Conservation (phyloP, 1,284 basidiomycete genomes). For the Phellopilus nigrolimitatus region DNA sequence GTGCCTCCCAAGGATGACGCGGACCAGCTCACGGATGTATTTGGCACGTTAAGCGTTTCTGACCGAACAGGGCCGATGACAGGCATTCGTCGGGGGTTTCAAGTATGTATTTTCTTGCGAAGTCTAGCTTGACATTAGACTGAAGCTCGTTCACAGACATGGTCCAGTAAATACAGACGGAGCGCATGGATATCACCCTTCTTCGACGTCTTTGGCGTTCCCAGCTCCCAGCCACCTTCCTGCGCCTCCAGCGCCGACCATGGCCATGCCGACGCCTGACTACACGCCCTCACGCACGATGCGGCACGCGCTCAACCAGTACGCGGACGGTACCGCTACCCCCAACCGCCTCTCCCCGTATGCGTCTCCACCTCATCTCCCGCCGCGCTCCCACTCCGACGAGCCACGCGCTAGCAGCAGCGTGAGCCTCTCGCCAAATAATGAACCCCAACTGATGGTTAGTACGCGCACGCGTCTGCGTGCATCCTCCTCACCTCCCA, state of each 20-base stretch:
- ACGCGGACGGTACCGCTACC: conserved; percentile 6
- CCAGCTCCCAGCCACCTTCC: conserved; percentile 3
- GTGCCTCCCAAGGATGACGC: conserved; percentile 12
- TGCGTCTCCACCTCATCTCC: conserved; percentile 22
- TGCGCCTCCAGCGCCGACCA: conserved; percentile 27
- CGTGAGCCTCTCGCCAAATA: background rate
- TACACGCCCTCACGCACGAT: conserved; percentile 49
- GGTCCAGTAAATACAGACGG: conserved; percentile 10
- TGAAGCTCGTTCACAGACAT: conserved; percentile 7
- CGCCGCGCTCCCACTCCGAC: conserved; percentile 11
- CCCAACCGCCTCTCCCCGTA: conserved; percentile 3
- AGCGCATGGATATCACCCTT: background rate
- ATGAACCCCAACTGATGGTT: background rate
- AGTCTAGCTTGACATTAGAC: background rate
- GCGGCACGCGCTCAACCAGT: conserved; percentile 49
- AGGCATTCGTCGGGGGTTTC: conserved; percentile 19
- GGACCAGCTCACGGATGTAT: background rate
- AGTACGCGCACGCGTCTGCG: conserved; percentile 11
- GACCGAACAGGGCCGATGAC: background rate
- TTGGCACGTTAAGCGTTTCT: background rate
- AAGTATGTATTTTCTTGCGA: conserved; percentile 9
- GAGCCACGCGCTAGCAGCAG: background rate
- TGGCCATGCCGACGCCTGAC: conserved; percentile 36
- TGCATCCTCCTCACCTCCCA: conserved; percentile 25
- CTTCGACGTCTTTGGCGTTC: conserved; percentile 13